These are phyloP conservation scores for Tilletia indica DNA, from an alignment of 1,284 basidiomycete genomes.

Conservation along the genomic window DNA sequence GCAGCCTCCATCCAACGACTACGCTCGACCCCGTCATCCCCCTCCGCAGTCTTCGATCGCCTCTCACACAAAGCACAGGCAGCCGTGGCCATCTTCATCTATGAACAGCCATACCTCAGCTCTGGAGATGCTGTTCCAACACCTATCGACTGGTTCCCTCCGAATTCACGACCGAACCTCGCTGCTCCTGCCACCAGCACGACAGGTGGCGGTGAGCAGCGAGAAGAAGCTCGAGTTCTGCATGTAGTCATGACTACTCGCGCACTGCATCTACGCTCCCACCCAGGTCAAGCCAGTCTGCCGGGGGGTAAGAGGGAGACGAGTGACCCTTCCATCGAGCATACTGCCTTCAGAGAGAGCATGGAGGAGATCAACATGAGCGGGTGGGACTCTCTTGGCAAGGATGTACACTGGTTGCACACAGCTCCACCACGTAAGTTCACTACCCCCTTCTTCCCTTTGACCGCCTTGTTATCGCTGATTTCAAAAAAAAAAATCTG, in stretches of 20 bases:
- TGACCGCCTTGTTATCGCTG: neutral
- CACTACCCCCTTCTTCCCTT: neutral
- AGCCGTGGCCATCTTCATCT: slow-evolving; percentile 34
- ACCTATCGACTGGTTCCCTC: slow-evolving; percentile 11
- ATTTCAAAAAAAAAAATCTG: neutral
- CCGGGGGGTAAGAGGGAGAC: slow-evolving; percentile 38
- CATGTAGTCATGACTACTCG: slow-evolving; percentile 37
- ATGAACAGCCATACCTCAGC: slow-evolving; percentile 21
- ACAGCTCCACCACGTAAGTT: slow-evolving; percentile 32
- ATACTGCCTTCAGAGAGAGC: slow-evolving; percentile 35
- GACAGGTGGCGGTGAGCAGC: neutral
- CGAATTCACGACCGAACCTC: neutral
- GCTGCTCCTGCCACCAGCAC: neutral
- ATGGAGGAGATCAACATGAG: slow-evolving; percentile 35
- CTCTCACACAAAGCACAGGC: slow-evolving; percentile 33
- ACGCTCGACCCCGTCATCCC: slow-evolving; percentile 19
- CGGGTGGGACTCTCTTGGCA: neutral
- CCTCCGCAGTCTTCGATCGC: slow-evolving; percentile 21
- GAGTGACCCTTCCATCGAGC: slow-evolving; percentile 24
- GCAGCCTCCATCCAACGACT: slow-evolving; percentile 26
- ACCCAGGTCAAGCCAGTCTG: slow-evolving; percentile 37
- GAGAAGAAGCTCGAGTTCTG: slow-evolving; percentile 8
- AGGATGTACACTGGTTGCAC: slow-evolving; percentile 24
- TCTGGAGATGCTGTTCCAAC: neutral
- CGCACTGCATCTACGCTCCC: slow-evolving; percentile 34